phyloP scores from a whole-genome alignment of 2,329 filamentous ascomycete species.

The Neocatenulostroma microsporum region DNA sequence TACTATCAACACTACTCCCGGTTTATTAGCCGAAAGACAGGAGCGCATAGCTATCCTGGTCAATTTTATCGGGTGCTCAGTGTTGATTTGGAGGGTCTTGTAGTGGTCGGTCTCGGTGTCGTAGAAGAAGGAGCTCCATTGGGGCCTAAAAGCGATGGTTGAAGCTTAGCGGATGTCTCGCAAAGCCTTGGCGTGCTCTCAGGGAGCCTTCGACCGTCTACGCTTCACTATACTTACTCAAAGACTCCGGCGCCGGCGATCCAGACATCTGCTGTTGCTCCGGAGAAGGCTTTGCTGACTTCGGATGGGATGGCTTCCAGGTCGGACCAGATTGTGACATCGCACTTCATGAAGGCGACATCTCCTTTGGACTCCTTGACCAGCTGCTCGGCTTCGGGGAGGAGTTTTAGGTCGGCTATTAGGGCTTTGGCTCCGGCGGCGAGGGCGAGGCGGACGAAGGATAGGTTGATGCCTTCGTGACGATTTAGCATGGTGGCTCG shows the following conservation, averaged over 20 bases:
- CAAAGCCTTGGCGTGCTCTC: no score
- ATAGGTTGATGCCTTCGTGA: conserved; percentile 18
- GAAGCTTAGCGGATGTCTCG: no score
- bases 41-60: conserved; percentile 31
- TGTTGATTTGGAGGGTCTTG: conserved; percentile 28
- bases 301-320: conserved; percentile 22
- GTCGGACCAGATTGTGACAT: conserved; percentile 28
- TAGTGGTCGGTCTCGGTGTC: conserved; percentile 32
- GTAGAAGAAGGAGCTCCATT: conserved; percentile 30
- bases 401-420: conserved; percentile 30
- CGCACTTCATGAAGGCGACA: conserved; percentile 25
- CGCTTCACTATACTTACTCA: no score
- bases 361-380: conserved; percentile 11
- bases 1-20: conserved; percentile 30
- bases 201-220: no score
- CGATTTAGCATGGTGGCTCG: not conserved
- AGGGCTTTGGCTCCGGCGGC: conserved; percentile 24
- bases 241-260: conserved; percentile 34
- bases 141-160: no score
- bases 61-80: conserved; percentile 35
- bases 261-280: conserved; percentile 33
- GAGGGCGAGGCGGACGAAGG: conserved; percentile 16
- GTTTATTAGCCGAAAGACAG: conserved; percentile 27
- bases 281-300: conserved; percentile 19
- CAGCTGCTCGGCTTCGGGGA: conserved; percentile 24